Percentiles rank a stretch among this genome's conserved stretches.
Evolutionary conservation across 495 filamentous ascomycete genomes (phyloP).

Genomic region (Paragyromitra xinjiangensis): DNA sequence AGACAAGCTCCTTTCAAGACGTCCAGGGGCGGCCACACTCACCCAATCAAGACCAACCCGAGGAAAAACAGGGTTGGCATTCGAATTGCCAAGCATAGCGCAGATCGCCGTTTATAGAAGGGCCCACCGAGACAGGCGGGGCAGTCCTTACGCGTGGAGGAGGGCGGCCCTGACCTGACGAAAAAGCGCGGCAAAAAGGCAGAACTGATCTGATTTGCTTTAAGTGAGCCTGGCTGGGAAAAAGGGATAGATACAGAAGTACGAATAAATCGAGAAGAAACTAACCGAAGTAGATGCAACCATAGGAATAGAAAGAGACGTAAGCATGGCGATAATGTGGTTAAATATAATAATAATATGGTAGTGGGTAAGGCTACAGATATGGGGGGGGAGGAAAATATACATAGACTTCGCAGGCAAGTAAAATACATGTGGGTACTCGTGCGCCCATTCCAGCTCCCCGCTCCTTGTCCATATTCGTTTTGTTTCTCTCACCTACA

Average conservation of each 20-base stretch:
- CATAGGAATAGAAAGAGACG: no score
- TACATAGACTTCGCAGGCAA: not conserved
- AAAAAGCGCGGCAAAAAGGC: not conserved
- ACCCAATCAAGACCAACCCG: not conserved
- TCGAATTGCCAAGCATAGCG: slow-evolving; percentile 6
- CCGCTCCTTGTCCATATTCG: slow-evolving; percentile 2
- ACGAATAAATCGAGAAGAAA: not conserved
- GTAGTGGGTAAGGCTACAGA: not conserved
- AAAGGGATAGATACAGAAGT: not conserved
- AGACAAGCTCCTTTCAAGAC: not conserved
- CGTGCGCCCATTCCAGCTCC: not conserved
- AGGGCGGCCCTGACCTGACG: not conserved
- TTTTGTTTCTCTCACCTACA: slow-evolving; percentile 16
- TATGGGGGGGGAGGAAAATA: not conserved
- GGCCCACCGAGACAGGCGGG: slow-evolving; percentile 12
- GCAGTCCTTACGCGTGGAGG: not conserved
- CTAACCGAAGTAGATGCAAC: not conserved
- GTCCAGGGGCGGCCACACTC: not conserved
- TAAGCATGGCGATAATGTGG: no score
- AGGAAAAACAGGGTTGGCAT: slow-evolving; percentile 1
- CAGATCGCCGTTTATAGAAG: slow-evolving; percentile 28
- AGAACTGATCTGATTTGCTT: not conserved
- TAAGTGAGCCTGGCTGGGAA: not conserved
- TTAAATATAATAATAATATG: not conserved
- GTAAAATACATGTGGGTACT: not conserved